Conservation (phyloP, 2,329 filamentous ascomycete species). For the Aspergillus vadensis region DNA sequence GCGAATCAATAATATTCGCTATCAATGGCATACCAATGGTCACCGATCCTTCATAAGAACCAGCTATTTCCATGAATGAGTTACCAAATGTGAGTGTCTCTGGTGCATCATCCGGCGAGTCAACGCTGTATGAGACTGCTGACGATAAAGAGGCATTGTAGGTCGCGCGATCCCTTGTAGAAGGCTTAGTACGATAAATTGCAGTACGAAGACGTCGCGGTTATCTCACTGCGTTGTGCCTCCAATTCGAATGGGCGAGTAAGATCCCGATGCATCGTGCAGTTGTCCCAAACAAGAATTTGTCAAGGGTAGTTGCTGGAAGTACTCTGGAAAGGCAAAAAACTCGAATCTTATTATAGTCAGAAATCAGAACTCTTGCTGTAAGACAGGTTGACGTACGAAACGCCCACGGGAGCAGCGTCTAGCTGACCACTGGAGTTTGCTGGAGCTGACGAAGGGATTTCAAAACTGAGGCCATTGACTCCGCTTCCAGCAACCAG, state of each 20-base stretch:
- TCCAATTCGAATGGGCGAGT: conserved; percentile 60
- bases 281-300: conserved; percentile 56
- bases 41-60: conserved; percentile 52
- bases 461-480: conserved; percentile 34
- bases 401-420: conserved; percentile 50
- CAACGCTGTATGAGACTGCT: conserved; percentile 56
- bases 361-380: neutral
- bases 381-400: conserved; percentile 36
- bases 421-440: conserved; percentile 37
- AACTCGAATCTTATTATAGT: conserved; percentile 52
- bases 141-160: conserved; percentile 51
- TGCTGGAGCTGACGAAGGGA: conserved; percentile 38
- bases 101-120: conserved; percentile 52
- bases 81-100: conserved; percentile 55
- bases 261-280: conserved; percentile 52
- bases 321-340: conserved; percentile 59
- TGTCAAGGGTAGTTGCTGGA: conserved; percentile 55
- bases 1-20: no score
- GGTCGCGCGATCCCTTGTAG: conserved; percentile 52
- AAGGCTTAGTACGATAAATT: neutral
- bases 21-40: conserved; percentile 42
- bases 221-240: conserved; percentile 55
- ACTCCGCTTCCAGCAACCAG: neutral
- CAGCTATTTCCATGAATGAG: conserved; percentile 55
- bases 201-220: neutral